Base-by-base conservation (phyloP, 768 basidiomycete species). In the Tricholoma furcatifolium region DNA sequence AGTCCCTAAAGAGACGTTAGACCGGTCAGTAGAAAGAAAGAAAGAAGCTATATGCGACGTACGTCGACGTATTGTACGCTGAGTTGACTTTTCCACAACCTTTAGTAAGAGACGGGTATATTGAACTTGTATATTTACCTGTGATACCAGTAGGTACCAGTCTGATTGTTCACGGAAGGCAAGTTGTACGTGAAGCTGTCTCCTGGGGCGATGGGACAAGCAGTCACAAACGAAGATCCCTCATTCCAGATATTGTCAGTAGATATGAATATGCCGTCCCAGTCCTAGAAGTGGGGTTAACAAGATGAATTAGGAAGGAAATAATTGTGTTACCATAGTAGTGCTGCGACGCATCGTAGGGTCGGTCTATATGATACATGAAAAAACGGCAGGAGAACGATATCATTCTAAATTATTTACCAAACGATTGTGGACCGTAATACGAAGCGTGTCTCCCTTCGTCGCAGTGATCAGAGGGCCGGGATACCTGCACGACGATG, bases 101-200 rank as follows among this genome's bases (percentile, higher is more conserved):
- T n/a, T 51, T 31, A 51, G 24, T 23, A 20, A 9, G 20, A 32
- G 9, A 3, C 27, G 6, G 2, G 9, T 2, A 36, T 30, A 9
- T 17, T 18, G 27, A 4, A 27, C 42, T 14, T 20, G 32, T 21
- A 2, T 8, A n/a, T 50, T 4, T 53, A 58, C 59, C 59, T 61
- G 52, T 66, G 65, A 30, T 69, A 71, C 70, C 70, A 71, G 53
- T 62, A 68, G 3, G 70, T 71, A 21, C 55, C 70, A 2, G 69
- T 55, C 36, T 69, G 69, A 2, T 57, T 43, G 20, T 49, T 54
- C 5, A 68, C 60, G 11, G 67, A 56, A 2, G 63, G 64, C 23
- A 67, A 60, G 50, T 59, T 53, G 47, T 71, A 70, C 9, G 62
- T 60, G 44, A 65, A 71, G 12, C 61, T 64, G 9, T 62, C 57